Evolutionary conservation across 2,329 filamentous ascomycete species (phyloP), one percentile per base, ranked within the genome.

Genomic region (Colletotrichum sp.): DNA sequence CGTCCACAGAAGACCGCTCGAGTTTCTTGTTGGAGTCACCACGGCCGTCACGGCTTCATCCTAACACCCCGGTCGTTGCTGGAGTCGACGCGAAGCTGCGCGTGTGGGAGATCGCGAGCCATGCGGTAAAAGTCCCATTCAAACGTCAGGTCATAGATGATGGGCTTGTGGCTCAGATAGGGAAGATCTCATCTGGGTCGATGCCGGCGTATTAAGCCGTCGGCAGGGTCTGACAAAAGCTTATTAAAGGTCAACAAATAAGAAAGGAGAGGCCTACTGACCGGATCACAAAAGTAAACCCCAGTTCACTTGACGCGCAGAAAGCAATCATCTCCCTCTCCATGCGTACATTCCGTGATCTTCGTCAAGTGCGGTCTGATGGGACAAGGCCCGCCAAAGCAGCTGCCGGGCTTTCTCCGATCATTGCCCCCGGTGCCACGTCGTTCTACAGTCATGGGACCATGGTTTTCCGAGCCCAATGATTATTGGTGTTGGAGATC

Each of bases 181-280:
- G 18, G 5, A 43, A n/a, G 38, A 3, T n/a, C 8, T n/a, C 18
- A 43, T 5, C 3, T 43, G 8, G 16, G 36, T 5, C 4, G 34
- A 38, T 38, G 34, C 34, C 34, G 7, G 34, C 34, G 7, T 38
- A 16, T 16, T 16, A 0, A 16, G 34, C 34, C 14, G 38, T 43
- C 9, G 18, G 38, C 9, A 3, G 3, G 2, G 5, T 43, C 5
- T 10, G 18, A 5, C 0, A 43, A 43, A 1, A 43, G 5, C 18
- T 2, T 4, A 6, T n/a, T 5, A 6, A n/a, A 12, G 18, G 9
- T n/a, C 1, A 12, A n/a, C 0, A n/a, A 10, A 10, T 5, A n/a
- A 5, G 8, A 43, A n/a, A 43, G 16, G 8, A n/a, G 38, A n/a
- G 0, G 16, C 38, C 14, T 10, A 10, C 10, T n/a, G 8, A 43